Conservation (phyloP, 2,329 filamentous ascomycete genomes). For the Colletotrichum sp. region DNA sequence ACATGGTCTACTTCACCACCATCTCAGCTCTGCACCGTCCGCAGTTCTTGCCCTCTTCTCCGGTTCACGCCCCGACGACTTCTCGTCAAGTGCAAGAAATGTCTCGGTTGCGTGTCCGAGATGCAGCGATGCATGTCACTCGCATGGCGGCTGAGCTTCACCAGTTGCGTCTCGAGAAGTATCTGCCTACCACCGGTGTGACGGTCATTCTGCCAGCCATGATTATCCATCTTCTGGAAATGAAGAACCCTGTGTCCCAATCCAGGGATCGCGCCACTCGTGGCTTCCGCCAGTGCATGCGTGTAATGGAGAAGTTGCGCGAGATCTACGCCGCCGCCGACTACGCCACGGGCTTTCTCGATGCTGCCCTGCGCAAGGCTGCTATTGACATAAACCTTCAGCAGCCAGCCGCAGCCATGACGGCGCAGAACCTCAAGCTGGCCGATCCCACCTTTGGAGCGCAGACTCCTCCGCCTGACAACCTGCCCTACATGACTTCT, state of each 20-base stretch:
- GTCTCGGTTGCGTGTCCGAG: conserved; percentile 81
- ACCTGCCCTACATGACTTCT: conserved; percentile 47
- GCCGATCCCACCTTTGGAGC: conserved; percentile 41
- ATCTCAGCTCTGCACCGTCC: conserved; percentile 90
- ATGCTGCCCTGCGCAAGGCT: conserved; percentile 87
- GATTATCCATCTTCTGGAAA: conserved; percentile 91
- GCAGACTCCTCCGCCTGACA: conserved; percentile 61
- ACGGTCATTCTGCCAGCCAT: conserved; percentile 91
- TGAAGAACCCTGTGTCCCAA: conserved; percentile 80
- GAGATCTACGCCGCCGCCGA: conserved; percentile 95
- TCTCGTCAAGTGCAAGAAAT: conserved; percentile 79
- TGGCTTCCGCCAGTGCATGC: conserved; percentile 92
- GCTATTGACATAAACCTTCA: conserved; percentile 68
- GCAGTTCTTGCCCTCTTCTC: conserved; percentile 81
- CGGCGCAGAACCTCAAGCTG: conserved; percentile 32
- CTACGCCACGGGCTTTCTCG: conserved; percentile 93
- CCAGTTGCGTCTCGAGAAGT: conserved; percentile 74
- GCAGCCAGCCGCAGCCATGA: conserved; percentile 37
- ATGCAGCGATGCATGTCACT: conserved; percentile 86
- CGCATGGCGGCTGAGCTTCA: conserved; percentile 81
- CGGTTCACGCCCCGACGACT: conserved; percentile 54
- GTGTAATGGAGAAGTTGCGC: conserved; percentile 83
- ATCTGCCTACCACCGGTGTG: conserved; percentile 86
- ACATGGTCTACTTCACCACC: conserved; percentile 94
- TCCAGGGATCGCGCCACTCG: conserved; percentile 76